Conservation (phyloP, 2,329 filamentous ascomycete species). For the Cladosporium sp. region DNA sequence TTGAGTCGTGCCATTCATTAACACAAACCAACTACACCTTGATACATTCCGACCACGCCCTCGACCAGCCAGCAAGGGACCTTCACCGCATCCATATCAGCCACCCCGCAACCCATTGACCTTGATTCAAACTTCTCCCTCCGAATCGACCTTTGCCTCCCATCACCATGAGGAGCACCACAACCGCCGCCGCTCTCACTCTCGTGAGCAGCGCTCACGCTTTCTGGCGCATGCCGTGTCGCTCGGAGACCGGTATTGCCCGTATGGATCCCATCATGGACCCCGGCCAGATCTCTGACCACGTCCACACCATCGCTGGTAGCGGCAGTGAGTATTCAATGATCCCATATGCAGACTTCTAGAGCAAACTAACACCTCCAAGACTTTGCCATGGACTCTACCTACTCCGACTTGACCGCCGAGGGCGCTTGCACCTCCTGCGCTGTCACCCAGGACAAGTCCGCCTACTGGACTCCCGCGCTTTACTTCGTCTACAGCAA, state of each 20-base stretch:
- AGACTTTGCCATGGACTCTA: conserved; percentile 66
- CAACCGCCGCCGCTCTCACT: conserved; percentile 24
- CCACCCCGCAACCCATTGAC: conserved; percentile 3
- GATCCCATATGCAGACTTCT: background rate
- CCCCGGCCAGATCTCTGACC: conserved; percentile 58
- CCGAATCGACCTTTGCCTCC: conserved; percentile 3
- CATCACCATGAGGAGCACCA: conserved; percentile 17
- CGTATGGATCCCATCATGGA: conserved; percentile 77
- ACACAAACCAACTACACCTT: background rate
- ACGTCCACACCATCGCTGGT: conserved; percentile 75
- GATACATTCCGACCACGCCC: conserved; percentile 8
- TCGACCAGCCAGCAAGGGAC: conserved; percentile 10
- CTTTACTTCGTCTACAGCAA: conserved; percentile 75
- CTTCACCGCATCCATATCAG: background rate
- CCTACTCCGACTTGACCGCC: conserved; percentile 56
- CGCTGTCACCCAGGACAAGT: conserved; percentile 75
- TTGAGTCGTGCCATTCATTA: conserved; percentile 17
- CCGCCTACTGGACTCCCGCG: conserved; percentile 79
- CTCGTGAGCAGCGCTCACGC: conserved; percentile 47
- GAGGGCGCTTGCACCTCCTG: conserved; percentile 77
- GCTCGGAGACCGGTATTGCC: conserved; percentile 65
- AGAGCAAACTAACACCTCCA: conserved; percentile 22
- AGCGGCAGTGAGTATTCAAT: conserved; percentile 64
- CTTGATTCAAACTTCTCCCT: background rate
- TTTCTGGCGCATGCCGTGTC: conserved; percentile 91